phyloP scores from a whole-genome alignment of 2,329 filamentous ascomycete species.

The Magnaporthales sp. region DNA sequence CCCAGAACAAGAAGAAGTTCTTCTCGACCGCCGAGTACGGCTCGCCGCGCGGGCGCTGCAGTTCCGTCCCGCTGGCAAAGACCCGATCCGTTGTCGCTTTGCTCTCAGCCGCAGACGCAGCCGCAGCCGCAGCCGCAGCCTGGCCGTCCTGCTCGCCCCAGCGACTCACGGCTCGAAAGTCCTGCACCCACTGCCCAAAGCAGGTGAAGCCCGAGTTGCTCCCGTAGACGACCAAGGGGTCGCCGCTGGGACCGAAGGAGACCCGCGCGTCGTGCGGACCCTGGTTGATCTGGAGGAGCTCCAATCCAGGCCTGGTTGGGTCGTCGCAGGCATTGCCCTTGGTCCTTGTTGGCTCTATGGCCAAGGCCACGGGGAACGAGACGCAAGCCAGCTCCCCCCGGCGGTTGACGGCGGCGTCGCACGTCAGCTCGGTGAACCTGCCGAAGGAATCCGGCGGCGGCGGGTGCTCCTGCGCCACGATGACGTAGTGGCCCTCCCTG shows the following conservation, averaged over 20 bases:
- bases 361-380: constrained; percentile 26
- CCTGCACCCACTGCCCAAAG: constrained; percentile 48
- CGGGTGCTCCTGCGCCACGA: constrained; percentile 37
- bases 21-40: constrained; percentile 42
- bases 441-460: constrained; percentile 15
- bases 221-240: constrained; percentile 39
- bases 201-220: constrained; percentile 46
- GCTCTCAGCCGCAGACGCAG: constrained; percentile 13
- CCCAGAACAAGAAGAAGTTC: constrained; percentile 58
- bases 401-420: constrained; percentile 36
- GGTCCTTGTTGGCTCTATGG: constrained; percentile 34
- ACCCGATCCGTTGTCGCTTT: constrained; percentile 1
- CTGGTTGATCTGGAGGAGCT: constrained; percentile 30
- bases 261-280: constrained; percentile 52
- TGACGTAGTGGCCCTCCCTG: constrained; percentile 36
- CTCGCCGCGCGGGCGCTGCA: constrained; percentile 32
- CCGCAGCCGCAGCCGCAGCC: constrained; percentile 33
- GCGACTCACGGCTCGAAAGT: constrained; percentile 40
- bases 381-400: constrained; percentile 31
- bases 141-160: constrained; percentile 24
- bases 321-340: constrained; percentile 33
- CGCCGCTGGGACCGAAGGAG: constrained; percentile 39
- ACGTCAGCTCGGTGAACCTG: constrained; percentile 35
- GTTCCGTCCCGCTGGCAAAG: constrained; percentile 37
- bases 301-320: constrained; percentile 14